Evolutionary conservation across 768 basidiomycete species (phyloP).

Genomic region (Tulasnella sp.): DNA sequence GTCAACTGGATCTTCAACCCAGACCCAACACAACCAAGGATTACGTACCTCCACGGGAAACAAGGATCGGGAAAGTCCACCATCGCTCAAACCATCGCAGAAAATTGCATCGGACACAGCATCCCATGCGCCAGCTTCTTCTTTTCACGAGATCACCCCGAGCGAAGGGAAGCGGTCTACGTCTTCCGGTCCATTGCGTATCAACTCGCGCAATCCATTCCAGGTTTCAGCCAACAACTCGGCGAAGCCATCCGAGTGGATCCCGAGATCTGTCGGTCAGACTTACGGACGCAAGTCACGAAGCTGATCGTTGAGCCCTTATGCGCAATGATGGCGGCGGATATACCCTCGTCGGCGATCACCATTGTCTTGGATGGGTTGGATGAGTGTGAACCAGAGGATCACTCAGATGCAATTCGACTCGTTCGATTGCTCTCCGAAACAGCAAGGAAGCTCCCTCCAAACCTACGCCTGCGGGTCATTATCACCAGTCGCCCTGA

Average conservation of each 20-base stretch:
- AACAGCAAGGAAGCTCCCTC: constrained; percentile 7
- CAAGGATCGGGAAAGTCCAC: constrained; percentile 34
- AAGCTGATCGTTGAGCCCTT: constrained; percentile 20
- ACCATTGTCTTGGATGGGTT: constrained; percentile 32
- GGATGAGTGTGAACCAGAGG: constrained; percentile 30
- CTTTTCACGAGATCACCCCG: constrained; percentile 23
- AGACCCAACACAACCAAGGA: neutral
- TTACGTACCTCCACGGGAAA: constrained; percentile 28
- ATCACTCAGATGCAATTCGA: neutral
- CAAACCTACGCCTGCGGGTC: constrained; percentile 27
- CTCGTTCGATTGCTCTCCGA: constrained; percentile 24
- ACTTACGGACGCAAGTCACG: constrained; percentile 21
- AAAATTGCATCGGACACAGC: constrained; percentile 18
- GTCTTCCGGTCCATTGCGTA: constrained; percentile 29
- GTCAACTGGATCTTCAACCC: neutral
- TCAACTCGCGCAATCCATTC: constrained; percentile 24
- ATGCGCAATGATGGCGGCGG: neutral
- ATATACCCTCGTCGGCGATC: constrained; percentile 17
- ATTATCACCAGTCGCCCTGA: constrained; percentile 29
- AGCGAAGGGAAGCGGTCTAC: constrained; percentile 19
- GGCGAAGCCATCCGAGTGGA: constrained; percentile 12
- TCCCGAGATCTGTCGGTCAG: constrained; percentile 6
- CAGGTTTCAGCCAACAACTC: neutral
- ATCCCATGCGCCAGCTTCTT: constrained; percentile 30
- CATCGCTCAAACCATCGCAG: constrained; percentile 30